A percentile compares a stretch with the other conserved stretches of the same genome.
phyloP scores from a whole-genome alignment of 176 grass and related monocot species.

The Carex myosuroides region DNA sequence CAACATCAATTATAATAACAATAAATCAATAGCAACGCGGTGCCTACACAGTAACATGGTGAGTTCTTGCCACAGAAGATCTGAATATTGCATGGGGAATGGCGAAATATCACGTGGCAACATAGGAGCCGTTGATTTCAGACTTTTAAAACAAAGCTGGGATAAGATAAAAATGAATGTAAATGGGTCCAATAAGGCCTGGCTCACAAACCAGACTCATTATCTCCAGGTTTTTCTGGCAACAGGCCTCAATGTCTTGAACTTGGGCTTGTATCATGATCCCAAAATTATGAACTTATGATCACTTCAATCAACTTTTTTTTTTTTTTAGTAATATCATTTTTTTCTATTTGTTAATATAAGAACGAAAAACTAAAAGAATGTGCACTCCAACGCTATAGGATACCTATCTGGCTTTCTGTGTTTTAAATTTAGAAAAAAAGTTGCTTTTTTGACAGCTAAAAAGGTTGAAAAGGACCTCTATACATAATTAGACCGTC shows the following conservation, averaged over 20 bases:
- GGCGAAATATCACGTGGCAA: neutral
- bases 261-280: too few relatives aligned
- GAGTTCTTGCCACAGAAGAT: neutral
- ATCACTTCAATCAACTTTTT: too few relatives aligned
- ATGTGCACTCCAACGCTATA: neutral
- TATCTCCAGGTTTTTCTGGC: neutral
- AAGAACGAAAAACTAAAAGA: neutral
- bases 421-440: neutral
- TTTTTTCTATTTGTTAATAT: too few relatives aligned
- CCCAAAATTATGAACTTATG: too few relatives aligned
- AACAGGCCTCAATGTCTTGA: neutral
- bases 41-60: too few relatives aligned
- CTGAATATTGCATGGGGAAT: neutral
- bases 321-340: too few relatives aligned
- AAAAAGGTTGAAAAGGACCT: neutral
- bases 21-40: too few relatives aligned
- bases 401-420: neutral
- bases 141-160: neutral
- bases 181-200: neutral
- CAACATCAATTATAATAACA: too few relatives aligned
- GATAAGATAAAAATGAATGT: neutral
- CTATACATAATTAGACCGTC: neutral
- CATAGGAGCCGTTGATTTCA: neutral
- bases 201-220: neutral
- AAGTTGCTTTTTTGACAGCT: neutral